phyloP scores from a whole-genome alignment of 768 basidiomycete genomes.

The Saitozyma podzolica region DNA sequence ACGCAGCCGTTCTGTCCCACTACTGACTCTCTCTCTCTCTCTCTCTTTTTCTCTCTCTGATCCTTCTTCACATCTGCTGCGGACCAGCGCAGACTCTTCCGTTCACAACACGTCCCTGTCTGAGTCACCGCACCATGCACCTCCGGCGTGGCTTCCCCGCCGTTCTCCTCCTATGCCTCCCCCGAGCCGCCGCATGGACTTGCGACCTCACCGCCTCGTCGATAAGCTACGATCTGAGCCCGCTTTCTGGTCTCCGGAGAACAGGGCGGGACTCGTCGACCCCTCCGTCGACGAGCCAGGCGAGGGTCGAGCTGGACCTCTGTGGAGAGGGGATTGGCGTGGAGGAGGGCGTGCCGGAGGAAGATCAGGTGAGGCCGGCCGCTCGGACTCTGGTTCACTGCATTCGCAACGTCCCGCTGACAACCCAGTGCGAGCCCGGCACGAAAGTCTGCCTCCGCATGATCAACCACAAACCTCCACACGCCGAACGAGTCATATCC shows the following conservation, averaged over 20 bases:
- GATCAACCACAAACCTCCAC: slow-evolving; percentile 45
- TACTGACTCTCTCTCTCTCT: no score
- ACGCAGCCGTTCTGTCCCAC: no score
- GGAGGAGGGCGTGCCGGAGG: slow-evolving; percentile 44
- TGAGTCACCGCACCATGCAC: slow-evolving; percentile 13
- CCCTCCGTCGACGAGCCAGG: slow-evolving; percentile 48
- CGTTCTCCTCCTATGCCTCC: slow-evolving; percentile 11
- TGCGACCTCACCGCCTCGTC: slow-evolving; percentile 28
- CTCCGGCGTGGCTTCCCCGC: not conserved
- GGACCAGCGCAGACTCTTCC: no score
- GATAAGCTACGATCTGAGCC: slow-evolving; percentile 41
- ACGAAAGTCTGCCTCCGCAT: slow-evolving; percentile 48
- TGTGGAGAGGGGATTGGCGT: slow-evolving; percentile 38
- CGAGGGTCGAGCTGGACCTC: slow-evolving; percentile 41
- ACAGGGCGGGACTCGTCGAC: slow-evolving; percentile 36
- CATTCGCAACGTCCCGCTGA: not conserved
- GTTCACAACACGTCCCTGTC: no score
- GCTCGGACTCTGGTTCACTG: not conserved
- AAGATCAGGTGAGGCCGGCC: slow-evolving; percentile 46
- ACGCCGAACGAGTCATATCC: slow-evolving; percentile 42
- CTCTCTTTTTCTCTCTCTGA: no score
- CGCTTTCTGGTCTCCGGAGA: slow-evolving; percentile 28
- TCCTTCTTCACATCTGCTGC: no score
- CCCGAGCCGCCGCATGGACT: slow-evolving; percentile 18
- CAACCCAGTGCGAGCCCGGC: slow-evolving; percentile 44